Evolutionary conservation across 331 rosid species (phyloP).

Genomic region (Malus hybrid): DNA sequence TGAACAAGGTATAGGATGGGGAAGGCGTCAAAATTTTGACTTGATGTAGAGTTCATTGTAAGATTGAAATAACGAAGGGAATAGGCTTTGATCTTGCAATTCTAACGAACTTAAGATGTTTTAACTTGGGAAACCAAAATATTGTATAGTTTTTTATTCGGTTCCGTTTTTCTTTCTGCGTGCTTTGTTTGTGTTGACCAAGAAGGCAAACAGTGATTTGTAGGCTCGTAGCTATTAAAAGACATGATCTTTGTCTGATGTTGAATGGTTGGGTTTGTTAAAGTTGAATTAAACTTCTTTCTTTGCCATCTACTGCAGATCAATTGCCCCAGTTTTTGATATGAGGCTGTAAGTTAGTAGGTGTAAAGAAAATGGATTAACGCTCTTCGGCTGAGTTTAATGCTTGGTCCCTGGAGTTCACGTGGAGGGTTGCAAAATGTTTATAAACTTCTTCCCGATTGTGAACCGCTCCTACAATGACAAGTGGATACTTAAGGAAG

Average conservation of each 20-base stretch:
- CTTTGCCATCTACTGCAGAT: slow-evolving; percentile 13
- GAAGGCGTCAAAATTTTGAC: background rate
- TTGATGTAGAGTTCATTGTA: background rate
- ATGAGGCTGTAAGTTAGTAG: slow-evolving; percentile 16
- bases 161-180: background rate
- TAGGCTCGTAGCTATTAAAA: background rate
- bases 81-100: background rate
- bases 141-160: background rate
- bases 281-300: background rate
- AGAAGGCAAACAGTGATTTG: background rate
- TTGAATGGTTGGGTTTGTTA: background rate
- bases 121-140: background rate
- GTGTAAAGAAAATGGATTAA: slow-evolving; percentile 26
- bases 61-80: background rate
- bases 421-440: slow-evolving; percentile 41
- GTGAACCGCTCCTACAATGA: slow-evolving; percentile 30
- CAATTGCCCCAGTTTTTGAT: slow-evolving; percentile 9
- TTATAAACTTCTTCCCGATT: slow-evolving; percentile 30
- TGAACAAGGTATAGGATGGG: background rate
- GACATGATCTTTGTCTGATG: background rate
- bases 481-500: slow-evolving; percentile 38
- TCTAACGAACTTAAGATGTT: background rate
- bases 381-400: background rate
- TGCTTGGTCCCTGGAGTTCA: slow-evolving; percentile 35
- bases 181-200: background rate